Percentiles rank a stretch among this genome's conserved stretches.
Conservation (phyloP, 75 land plant species). For the Picea sitchensis region DNA sequence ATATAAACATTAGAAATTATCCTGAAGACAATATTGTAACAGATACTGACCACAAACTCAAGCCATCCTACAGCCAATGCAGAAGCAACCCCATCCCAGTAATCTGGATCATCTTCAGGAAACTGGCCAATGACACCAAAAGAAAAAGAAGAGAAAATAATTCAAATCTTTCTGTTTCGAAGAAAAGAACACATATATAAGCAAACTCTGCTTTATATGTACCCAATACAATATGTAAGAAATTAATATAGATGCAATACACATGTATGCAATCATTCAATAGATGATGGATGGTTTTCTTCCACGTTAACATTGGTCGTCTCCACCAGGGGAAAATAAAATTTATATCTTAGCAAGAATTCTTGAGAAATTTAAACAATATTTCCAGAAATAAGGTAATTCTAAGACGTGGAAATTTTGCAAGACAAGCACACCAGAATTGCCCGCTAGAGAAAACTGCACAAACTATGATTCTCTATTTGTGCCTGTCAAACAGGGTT, state of each 20-base stretch:
- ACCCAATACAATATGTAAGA: neutral
- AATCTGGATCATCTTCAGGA: constrained; percentile 81
- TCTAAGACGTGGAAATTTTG: neutral
- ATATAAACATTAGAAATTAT: constrained; percentile 10
- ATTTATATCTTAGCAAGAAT: neutral
- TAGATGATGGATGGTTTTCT: neutral
- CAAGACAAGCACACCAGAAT: neutral
- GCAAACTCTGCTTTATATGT: neutral
- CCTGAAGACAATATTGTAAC: constrained; percentile 5
- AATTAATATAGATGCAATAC: too few species aligned
- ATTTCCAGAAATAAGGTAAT: neutral
- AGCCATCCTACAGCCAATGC: constrained; percentile 95
- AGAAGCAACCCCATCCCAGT: constrained; percentile 85
- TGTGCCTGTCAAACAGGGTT: neutral
- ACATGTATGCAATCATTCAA: neutral
- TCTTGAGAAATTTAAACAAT: neutral
- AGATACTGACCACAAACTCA: constrained; percentile 69
- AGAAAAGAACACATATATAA: neutral
- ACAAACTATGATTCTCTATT: neutral
- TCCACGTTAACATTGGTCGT: neutral
- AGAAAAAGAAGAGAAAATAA: neutral
- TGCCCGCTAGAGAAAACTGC: neutral
- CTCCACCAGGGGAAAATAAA: neutral
- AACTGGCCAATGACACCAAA: constrained; percentile 41
- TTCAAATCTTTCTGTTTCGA: neutral